A percentile compares a stretch with the other conserved stretches of the same genome.
phyloP scores from a whole-genome alignment of 306 rosid genomes.

The Argentina anserina region DNA sequence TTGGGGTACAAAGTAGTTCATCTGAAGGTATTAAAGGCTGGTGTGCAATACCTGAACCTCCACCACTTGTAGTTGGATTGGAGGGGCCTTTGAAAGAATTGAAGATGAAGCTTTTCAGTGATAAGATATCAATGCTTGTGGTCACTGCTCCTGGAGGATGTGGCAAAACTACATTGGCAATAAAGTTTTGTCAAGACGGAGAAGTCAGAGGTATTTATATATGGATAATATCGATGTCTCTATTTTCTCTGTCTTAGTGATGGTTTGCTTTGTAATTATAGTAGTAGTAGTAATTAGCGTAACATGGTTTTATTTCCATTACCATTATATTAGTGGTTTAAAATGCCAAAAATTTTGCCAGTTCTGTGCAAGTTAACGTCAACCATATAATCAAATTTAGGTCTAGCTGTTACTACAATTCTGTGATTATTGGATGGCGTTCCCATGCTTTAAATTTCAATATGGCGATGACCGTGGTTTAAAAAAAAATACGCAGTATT shows the following conservation, averaged over 20 bases:
- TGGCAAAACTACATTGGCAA: slow-evolving; percentile 53
- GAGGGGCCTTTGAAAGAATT: slow-evolving; percentile 41
- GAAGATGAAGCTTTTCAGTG: slow-evolving; percentile 37
- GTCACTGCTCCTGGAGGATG: slow-evolving; percentile 46
- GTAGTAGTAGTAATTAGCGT: neutral
- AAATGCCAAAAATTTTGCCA: too few relatives aligned
- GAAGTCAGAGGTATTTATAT: slow-evolving; percentile 38
- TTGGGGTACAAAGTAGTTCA: neutral
- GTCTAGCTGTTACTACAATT: too few relatives aligned
- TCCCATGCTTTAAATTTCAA: too few relatives aligned
- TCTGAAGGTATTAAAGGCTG: neutral
- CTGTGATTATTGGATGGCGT: too few relatives aligned
- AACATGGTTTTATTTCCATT: neutral
- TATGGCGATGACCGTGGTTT: too few relatives aligned
- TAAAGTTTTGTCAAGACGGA: slow-evolving; percentile 26
- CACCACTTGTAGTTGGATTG: slow-evolving; percentile 35
- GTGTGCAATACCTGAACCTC: slow-evolving; percentile 7
- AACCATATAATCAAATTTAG: too few relatives aligned
- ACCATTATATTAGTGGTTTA: too few relatives aligned
- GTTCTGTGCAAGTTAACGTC: too few relatives aligned
- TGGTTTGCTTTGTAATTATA: neutral
- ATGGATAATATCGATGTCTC: neutral
- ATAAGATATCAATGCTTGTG: slow-evolving; percentile 21
- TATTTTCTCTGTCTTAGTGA: too few relatives aligned
- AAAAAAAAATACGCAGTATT: too few relatives aligned